A percentile compares a stretch with the other conserved stretches of the same genome.
Conservation (phyloP, 2,329 filamentous ascomycete genomes). For the Cercospora sp. region DNA sequence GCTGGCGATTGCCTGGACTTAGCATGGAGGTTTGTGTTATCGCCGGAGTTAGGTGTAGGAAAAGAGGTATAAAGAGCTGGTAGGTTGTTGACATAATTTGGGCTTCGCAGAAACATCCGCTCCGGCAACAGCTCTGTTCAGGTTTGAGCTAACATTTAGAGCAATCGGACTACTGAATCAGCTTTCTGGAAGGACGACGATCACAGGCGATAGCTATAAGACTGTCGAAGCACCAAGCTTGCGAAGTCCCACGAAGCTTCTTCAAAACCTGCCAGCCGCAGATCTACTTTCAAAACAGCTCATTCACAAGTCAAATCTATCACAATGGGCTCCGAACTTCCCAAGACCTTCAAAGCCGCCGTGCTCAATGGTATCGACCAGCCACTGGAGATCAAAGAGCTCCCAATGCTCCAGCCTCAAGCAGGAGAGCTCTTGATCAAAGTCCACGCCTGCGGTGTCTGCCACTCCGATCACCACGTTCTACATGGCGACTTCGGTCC, state of each 20-base stretch:
- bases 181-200: neutral
- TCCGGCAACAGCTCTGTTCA: neutral
- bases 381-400: constrained; percentile 60
- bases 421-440: constrained; percentile 67
- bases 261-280: neutral
- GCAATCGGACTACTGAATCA: neutral
- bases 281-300: neutral
- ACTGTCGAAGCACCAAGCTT: neutral
- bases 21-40: neutral
- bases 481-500: constrained; percentile 56
- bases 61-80: neutral
- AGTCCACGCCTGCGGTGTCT: constrained; percentile 70
- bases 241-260: neutral
- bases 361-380: constrained; percentile 57
- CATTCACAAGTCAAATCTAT: neutral
- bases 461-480: constrained; percentile 65
- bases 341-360: constrained; percentile 67
- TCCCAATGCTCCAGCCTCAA: constrained; percentile 59
- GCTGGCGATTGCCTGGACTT: neutral
- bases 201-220: neutral
- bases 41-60: neutral
- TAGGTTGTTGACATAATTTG: neutral
- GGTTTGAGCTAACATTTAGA: neutral
- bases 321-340: constrained; percentile 39
- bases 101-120: neutral